Evolutionary conservation across 805 yeast species (phyloP), one percentile per base, ranked within the genome.

Genomic region (Candida argentea): DNA sequence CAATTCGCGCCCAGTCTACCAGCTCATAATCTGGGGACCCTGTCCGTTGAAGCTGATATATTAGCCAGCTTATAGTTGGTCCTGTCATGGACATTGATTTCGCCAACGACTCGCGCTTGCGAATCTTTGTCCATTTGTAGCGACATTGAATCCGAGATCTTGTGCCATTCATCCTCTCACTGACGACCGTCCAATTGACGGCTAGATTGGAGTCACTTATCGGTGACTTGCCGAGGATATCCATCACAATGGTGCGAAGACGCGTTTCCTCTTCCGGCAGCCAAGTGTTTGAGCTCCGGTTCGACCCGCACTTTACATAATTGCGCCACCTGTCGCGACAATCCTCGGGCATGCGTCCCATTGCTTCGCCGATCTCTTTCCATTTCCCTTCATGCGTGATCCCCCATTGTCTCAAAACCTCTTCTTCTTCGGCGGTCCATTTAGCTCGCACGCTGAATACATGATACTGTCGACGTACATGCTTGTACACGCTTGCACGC

Each of bases 261-360:
- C 58, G 52, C 12, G 58, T 64, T 48, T 87, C 96, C 44, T 84
- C 95, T 20, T 69, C 73, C 1, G 52, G 46, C 0, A 78, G 60
- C 97, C 97, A 87, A 48, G 80, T 83, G 50, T 82, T 81, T 27
- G 71, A 67, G 6, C 76, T 73, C 38, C 96, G 65, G 30, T 71
- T 71, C 11, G 63, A 64, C 14, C 96, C 96, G 59, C 96, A 89
- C 52, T 87, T 87, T 37, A 87, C 81, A 48, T 87, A 89, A 50
- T 89, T 89, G 52, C 97, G 67, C 94, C 94, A 89, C 42, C 97
- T 67, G 51, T 89, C 97, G 42, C 97, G 69, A 52, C 96, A 87
- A 55, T 89, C 97, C 47, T 89, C 97, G 0, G 97, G 96, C 97
- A 89, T 89, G 44, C 97, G 65, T 9, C 82, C 84, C 72, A 89